A percentile compares a stretch with the other conserved stretches of the same genome.
Conservation (phyloP, 495 filamentous ascomycete genomes). For the Thozetella sp. region DNA sequence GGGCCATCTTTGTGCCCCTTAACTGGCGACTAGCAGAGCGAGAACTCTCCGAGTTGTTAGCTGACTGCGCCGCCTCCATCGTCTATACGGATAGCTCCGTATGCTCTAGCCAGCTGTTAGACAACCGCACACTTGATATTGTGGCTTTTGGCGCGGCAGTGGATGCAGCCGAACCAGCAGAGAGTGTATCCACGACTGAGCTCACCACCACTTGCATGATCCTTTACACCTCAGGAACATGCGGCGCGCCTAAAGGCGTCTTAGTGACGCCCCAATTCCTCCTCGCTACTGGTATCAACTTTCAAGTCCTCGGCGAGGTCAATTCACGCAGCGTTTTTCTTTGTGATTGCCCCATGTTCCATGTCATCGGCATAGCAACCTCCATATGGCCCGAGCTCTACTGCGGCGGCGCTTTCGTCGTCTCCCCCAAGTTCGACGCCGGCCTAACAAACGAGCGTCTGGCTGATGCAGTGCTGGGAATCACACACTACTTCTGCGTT, state of each 20-base stretch:
- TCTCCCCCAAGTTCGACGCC: background rate
- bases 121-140: background rate
- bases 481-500: constrained; percentile 2
- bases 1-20: constrained; percentile 2
- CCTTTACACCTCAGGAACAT: constrained; percentile 80
- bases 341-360: constrained; percentile 1
- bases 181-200: background rate
- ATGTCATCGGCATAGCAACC: background rate
- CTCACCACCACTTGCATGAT: constrained; percentile 31
- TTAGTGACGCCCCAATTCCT: constrained; percentile 66
- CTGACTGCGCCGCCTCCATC: background rate
- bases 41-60: background rate
- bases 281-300: constrained; percentile 48
- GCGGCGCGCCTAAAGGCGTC: constrained; percentile 74
- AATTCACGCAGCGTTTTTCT: background rate
- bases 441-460: background rate
- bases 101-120: background rate
- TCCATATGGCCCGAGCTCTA: background rate
- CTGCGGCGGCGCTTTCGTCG: background rate
- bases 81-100: background rate
- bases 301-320: background rate
- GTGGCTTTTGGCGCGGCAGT: background rate
- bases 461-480: background rate
- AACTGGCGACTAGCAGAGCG: background rate
- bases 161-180: background rate